Conservation (phyloP, 305 asterid species). For the Salvia sclarea region DNA sequence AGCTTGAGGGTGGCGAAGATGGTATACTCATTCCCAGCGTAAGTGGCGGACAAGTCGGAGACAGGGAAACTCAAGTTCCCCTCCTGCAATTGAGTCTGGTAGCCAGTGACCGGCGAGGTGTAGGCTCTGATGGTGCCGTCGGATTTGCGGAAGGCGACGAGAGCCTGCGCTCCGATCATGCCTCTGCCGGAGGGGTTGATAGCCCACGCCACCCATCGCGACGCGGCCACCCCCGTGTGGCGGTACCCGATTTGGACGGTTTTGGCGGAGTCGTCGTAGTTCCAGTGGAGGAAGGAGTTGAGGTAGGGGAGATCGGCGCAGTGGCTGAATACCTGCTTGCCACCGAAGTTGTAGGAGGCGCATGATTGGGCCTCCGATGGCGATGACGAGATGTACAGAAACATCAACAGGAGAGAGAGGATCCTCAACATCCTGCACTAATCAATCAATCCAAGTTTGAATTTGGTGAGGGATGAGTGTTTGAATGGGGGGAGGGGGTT, state of each 20-base stretch:
- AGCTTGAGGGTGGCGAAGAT: conserved; percentile 69
- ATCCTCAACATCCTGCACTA: conserved; percentile 33
- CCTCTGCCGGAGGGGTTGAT: conserved; percentile 65
- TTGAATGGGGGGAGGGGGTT: conserved; percentile 27
- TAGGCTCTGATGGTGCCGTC: conserved; percentile 76
- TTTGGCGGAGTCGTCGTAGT: conserved; percentile 49
- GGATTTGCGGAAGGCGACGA: conserved; percentile 73
- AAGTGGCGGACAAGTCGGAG: conserved; percentile 61
- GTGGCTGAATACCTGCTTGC: conserved; percentile 55
- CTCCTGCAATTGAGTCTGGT: conserved; percentile 55
- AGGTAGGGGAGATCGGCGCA: conserved; percentile 69
- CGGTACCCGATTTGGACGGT: conserved; percentile 64
- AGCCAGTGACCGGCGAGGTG: conserved; percentile 58
- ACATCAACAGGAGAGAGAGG: conserved; percentile 36
- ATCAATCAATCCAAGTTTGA: too few species aligned
- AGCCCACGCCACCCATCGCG: conserved; percentile 89
- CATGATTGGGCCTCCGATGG: conserved; percentile 66
- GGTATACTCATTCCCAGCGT: conserved; percentile 48
- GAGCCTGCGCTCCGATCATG: conserved; percentile 83
- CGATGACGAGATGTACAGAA: conserved; percentile 39
- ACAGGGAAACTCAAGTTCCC: conserved; percentile 78
- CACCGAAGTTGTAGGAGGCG: conserved; percentile 54
- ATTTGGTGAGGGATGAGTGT: conserved; percentile 4
- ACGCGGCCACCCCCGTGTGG: conserved; percentile 47
- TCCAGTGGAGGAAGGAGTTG: conserved; percentile 87